Conservation (phyloP, 1,284 basidiomycete species). For the Irpex sp. region DNA sequence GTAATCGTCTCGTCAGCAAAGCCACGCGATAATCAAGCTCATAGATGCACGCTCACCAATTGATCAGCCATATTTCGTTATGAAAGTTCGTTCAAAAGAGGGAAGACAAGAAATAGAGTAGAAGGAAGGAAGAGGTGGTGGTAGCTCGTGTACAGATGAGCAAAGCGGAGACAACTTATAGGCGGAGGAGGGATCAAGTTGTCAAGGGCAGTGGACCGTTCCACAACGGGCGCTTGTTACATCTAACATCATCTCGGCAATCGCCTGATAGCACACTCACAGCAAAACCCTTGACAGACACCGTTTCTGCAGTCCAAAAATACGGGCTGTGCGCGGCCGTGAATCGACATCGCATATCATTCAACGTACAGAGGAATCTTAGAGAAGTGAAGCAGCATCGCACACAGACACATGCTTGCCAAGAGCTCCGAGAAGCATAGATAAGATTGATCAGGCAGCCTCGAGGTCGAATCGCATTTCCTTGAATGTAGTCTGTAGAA, state of each 20-base stretch:
- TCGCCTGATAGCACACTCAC: conserved; percentile 15
- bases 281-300: not conserved
- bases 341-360: not conserved
- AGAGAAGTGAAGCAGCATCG: conserved; percentile 9
- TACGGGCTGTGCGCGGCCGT: too few species aligned
- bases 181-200: conserved; percentile 10
- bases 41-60: conserved; percentile 44
- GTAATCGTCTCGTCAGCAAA: not conserved
- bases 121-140: not conserved
- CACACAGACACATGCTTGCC: not conserved
- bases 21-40: conserved; percentile 6
- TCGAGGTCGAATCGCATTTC: not conserved
- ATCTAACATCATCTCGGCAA: conserved; percentile 21
- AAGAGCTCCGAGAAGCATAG: not conserved
- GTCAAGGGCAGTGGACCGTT: conserved; percentile 15
- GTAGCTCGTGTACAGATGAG: conserved; percentile 1
- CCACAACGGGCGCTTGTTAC: conserved; percentile 5
- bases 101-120: conserved; percentile 6
- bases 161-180: conserved; percentile 8
- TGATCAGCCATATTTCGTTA: conserved; percentile 57
- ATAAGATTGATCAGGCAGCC: not conserved
- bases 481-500: not conserved
- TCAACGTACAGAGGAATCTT: not conserved
- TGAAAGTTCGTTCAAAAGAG: not conserved
- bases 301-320: not conserved